Base-by-base conservation (phyloP, 805 yeast genomes). In the Candida corydali region DNA sequence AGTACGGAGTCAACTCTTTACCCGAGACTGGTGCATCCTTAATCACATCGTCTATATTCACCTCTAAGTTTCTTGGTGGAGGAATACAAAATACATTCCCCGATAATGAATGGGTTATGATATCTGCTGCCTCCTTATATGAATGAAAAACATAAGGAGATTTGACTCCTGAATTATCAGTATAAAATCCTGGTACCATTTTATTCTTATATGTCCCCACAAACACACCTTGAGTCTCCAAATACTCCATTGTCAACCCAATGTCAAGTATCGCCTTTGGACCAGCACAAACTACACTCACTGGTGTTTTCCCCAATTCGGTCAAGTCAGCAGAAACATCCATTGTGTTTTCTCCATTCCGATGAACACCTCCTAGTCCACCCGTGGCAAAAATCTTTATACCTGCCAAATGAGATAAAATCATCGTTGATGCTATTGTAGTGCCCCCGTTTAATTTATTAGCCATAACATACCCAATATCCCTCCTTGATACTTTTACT, bases 241-340 rank as follows among this genome's bases (percentile, higher is more conserved):
- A 65, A 51, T 81, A 86, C 55, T 87, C 96, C 72, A 86, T 69
- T 0, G 96, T 88, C 44, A 82, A 69, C 8, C 73, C 78, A 37
- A 88, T 81, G 50, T 87, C 96, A 38, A 87, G 63, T 36, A 87
- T 86, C 26, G 88, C 78, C 54, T 87, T 87, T 2, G 96, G 95
- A 0, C 96, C 96, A 6, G 95, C 80, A 54, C 96, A 87, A 8
- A 87, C 89, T n/a, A 87, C 96, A 0, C 87, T 79, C 1, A 87
- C 87, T 0, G 89, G 86, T 0, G 95, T 88, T 39, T 79, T 69
- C 1, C 88, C 82, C 37, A 88, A 65, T 52, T 87, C 96, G 34
- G 86, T 89, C 43, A 87, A 70, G 57, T 87, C 96, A 2, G 95
- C 95, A 49, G 89, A 80, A 17, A 87, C 68, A 56, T 87, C 96